Evolutionary conservation across 768 basidiomycete genomes (phyloP).

Genomic region (Lactarius vividus): DNA sequence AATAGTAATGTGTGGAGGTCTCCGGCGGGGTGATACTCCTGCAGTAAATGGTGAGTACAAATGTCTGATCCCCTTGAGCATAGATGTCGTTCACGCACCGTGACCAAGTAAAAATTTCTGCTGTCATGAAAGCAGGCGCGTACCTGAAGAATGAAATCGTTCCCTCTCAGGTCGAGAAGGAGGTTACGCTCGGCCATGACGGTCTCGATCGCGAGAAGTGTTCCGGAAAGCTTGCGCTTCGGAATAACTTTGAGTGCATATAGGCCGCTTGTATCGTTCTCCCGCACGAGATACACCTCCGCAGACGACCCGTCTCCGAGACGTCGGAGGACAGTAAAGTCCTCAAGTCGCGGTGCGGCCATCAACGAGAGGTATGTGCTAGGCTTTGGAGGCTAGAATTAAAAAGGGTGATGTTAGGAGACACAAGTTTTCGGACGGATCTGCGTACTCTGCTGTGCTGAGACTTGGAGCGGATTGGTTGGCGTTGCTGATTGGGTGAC

Average conservation of each 20-base stretch:
- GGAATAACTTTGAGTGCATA: constrained; percentile 24
- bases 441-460: constrained; percentile 4
- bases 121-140: constrained; percentile 25
- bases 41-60: neutral
- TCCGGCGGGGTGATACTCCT: constrained; percentile 25
- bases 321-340: constrained; percentile 16
- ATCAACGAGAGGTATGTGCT: constrained; percentile 16
- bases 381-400: constrained; percentile 11
- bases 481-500: neutral
- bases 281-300: constrained; percentile 16
- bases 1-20: constrained; percentile 19
- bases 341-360: constrained; percentile 12
- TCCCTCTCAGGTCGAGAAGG: constrained; percentile 21
- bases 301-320: constrained; percentile 23
- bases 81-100: constrained; percentile 1
- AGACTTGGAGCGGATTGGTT: neutral
- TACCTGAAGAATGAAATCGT: constrained; percentile 23
- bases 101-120: constrained; percentile 18
- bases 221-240: constrained; percentile 11
- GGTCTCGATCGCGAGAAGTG: neutral
- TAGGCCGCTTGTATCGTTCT: constrained; percentile 16
- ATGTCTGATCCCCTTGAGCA: too few relatives aligned
- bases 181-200: constrained; percentile 19
- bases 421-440: neutral
- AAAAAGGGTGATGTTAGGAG: neutral